These are phyloP conservation scores for Gossypium gossypioides DNA, from an alignment of 441 rosid species.

Conservation along the genomic window DNA sequence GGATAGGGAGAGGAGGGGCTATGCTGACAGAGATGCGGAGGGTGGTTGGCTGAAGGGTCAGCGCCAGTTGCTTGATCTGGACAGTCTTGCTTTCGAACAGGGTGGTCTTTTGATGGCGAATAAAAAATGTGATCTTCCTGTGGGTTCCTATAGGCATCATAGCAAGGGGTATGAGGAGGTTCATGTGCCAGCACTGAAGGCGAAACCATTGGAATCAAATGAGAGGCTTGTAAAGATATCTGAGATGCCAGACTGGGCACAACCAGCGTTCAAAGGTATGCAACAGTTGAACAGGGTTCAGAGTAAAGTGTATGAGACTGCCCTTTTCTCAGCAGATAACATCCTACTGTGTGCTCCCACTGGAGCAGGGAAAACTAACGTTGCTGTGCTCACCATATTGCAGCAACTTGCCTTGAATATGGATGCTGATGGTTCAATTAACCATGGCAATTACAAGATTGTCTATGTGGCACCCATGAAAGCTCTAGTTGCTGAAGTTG, in stretches of 20 bases:
- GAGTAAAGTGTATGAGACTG: slow-evolving; percentile 80
- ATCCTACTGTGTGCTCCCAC: slow-evolving; percentile 90
- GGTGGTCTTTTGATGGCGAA: slow-evolving; percentile 89
- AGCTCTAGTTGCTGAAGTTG: slow-evolving; percentile 92
- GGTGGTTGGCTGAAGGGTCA: slow-evolving; percentile 78
- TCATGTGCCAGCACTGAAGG: slow-evolving; percentile 66
- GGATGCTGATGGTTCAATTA: slow-evolving; percentile 55
- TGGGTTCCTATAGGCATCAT: slow-evolving; percentile 50
- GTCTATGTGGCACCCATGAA: slow-evolving; percentile 96
- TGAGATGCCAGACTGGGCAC: slow-evolving; percentile 93
- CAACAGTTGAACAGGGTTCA: slow-evolving; percentile 82
- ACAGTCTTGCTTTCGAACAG: slow-evolving; percentile 64
- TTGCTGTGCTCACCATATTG: slow-evolving; percentile 83
- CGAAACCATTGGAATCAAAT: slow-evolving; percentile 41
- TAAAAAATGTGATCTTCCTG: slow-evolving; percentile 67
- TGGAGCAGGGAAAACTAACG: slow-evolving; percentile 96
- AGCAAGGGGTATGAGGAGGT: slow-evolving; percentile 80
- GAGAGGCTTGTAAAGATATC: slow-evolving; percentile 72
- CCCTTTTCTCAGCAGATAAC: slow-evolving; percentile 62
- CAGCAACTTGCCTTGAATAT: slow-evolving; percentile 63
- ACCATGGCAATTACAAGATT: slow-evolving; percentile 66
- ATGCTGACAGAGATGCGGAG: slow-evolving; percentile 55
- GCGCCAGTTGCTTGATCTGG: slow-evolving; percentile 79
- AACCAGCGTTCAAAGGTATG: slow-evolving; percentile 86
- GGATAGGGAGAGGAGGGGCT: slow-evolving; percentile 48